Conservation (phyloP, 2,329 filamentous ascomycete species). For the Aspergillus aculeatinus region DNA sequence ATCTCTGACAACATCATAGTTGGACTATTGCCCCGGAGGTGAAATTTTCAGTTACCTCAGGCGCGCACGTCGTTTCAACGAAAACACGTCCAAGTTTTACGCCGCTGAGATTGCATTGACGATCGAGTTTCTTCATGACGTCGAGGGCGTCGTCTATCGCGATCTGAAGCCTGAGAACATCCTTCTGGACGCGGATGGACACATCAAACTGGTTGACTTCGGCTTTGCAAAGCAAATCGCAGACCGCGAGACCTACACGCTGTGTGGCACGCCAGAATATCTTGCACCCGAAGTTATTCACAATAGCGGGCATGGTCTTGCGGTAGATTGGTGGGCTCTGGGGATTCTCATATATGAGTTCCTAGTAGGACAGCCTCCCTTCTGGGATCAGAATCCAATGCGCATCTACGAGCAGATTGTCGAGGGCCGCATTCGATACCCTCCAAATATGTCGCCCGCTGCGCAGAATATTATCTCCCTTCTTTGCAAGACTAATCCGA, state of each 20-base stretch:
- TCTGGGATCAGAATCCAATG: constrained; percentile 69
- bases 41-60: constrained; percentile 67
- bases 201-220: constrained; percentile 67
- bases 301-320: constrained; percentile 63
- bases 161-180: constrained; percentile 69
- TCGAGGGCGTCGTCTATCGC: constrained; percentile 64
- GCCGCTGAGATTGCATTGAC: constrained; percentile 66
- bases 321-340: constrained; percentile 69
- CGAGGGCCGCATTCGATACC: constrained; percentile 62
- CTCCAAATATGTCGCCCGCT: constrained; percentile 57
- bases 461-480: constrained; percentile 62
- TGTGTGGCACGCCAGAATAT: constrained; percentile 67
- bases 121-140: constrained; percentile 63
- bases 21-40: constrained; percentile 67
- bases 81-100: constrained; percentile 63
- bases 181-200: constrained; percentile 63
- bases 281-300: constrained; percentile 66
- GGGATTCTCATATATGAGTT: constrained; percentile 68
- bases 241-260: constrained; percentile 60
- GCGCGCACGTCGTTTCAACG: constrained; percentile 61
- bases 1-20: constrained; percentile 38
- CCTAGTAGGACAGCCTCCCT: constrained; percentile 65
- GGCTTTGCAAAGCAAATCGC: constrained; percentile 66
- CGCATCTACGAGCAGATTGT: constrained; percentile 69
- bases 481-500: constrained; percentile 63